Evolutionary conservation across 352 stramenopile species (phyloP).

Genomic region (Pythium folliculosum): DNA sequence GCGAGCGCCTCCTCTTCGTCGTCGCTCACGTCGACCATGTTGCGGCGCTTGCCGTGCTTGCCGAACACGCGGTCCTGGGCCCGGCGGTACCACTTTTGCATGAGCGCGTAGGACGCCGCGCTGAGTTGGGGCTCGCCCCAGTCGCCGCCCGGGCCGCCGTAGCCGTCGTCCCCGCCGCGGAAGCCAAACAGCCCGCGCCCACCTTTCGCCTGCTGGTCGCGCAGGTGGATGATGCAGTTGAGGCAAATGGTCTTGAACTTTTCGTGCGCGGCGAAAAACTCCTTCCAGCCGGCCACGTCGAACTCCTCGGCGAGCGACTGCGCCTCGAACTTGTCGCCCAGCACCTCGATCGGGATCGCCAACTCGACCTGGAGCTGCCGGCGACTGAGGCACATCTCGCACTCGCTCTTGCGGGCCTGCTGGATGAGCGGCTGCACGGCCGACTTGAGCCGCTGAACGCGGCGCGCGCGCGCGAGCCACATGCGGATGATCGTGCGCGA

Average conservation of each 20-base stretch:
- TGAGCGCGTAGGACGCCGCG: constrained; percentile 85
- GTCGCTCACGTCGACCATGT: constrained; percentile 79
- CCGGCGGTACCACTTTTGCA: constrained; percentile 92
- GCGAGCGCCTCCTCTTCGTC: constrained; percentile 81
- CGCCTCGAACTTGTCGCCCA: constrained; percentile 92
- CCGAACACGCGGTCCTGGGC: constrained; percentile 90
- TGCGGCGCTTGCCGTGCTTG: constrained; percentile 58
- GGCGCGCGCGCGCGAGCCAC: constrained; percentile 89
- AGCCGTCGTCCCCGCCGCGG: constrained; percentile 3
- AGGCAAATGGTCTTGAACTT: constrained; percentile 95
- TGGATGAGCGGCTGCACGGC: constrained; percentile 93
- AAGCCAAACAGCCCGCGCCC: constrained; percentile 33
- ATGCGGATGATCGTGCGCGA: constrained; percentile 92
- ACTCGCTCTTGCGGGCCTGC: constrained; percentile 90
- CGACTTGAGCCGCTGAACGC: constrained; percentile 81
- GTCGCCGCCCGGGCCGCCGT: constrained; percentile 37
- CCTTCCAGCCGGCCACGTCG: constrained; percentile 93
- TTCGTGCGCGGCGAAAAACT: constrained; percentile 93
- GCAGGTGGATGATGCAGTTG: constrained; percentile 88
- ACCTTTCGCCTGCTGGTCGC: constrained; percentile 38
- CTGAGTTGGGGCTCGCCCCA: constrained; percentile 75
- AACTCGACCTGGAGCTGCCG: constrained; percentile 95
- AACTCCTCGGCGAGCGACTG: constrained; percentile 90
- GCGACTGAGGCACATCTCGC: constrained; percentile 93
- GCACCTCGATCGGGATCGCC: constrained; percentile 89